phyloP scores from a whole-genome alignment of 2,329 filamentous ascomycete species.

The Fusarium sp. region DNA sequence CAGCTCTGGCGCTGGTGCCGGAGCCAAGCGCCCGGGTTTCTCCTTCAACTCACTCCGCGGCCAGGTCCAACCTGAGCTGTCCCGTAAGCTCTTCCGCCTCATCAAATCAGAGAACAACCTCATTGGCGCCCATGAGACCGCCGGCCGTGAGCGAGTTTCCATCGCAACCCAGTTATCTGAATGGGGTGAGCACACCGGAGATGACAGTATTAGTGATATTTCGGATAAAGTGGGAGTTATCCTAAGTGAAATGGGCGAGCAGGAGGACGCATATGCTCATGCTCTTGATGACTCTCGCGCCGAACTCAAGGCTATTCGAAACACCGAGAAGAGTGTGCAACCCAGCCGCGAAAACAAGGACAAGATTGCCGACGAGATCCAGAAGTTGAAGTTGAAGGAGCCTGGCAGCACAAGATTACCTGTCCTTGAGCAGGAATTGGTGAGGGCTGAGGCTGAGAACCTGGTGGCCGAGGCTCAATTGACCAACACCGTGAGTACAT shows the following conservation, averaged over 20 bases:
- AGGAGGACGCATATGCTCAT: slow-evolving; percentile 89
- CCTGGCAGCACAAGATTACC: slow-evolving; percentile 83
- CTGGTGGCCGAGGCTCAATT: slow-evolving; percentile 96
- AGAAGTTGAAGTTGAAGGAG: slow-evolving; percentile 91
- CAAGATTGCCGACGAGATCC: slow-evolving; percentile 93
- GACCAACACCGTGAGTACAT: slow-evolving; percentile 81
- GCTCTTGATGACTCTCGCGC: slow-evolving; percentile 85
- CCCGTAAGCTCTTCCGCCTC: slow-evolving; percentile 86
- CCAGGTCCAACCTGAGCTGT: slow-evolving; percentile 85
- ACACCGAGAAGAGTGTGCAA: slow-evolving; percentile 95
- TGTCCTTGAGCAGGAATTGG: slow-evolving; percentile 93
- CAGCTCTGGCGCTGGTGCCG: slow-evolving; percentile 50
- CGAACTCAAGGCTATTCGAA: slow-evolving; percentile 89
- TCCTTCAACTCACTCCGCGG: slow-evolving; percentile 88
- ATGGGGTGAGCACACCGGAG: slow-evolving; percentile 92
- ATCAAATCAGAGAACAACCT: slow-evolving; percentile 96
- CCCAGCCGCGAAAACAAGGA: slow-evolving; percentile 87
- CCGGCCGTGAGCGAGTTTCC: slow-evolving; percentile 82
- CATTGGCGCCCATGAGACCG: slow-evolving; percentile 84
- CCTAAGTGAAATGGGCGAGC: slow-evolving; percentile 90
- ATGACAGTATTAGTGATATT: slow-evolving; percentile 88
- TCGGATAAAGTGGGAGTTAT: slow-evolving; percentile 96
- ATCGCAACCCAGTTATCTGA: slow-evolving; percentile 94
- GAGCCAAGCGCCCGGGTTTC: slow-evolving; percentile 70
- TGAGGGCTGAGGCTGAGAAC: slow-evolving; percentile 94